These are phyloP conservation scores for Cladophialophora bantiana DNA, from an alignment of 2,329 filamentous ascomycete genomes.

Conservation along the genomic window DNA sequence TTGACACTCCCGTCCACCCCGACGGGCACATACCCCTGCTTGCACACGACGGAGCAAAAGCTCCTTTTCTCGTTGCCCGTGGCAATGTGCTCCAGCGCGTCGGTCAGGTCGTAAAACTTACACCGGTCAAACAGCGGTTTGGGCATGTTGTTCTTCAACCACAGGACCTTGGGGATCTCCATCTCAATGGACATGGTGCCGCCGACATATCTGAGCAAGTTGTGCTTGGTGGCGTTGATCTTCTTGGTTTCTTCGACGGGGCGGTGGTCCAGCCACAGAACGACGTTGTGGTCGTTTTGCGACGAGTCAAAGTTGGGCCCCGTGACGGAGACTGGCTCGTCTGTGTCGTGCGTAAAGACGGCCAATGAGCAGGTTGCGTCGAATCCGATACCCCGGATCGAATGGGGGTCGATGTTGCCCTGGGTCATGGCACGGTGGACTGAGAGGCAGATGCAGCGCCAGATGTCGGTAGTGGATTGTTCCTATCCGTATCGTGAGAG, in stretches of 20 bases:
- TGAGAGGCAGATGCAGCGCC: conserved; percentile 89
- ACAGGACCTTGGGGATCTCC: conserved; percentile 98
- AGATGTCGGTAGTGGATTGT: conserved; percentile 98
- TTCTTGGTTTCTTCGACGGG: conserved; percentile 88
- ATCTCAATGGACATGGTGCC: conserved; percentile 99
- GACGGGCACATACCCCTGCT: conserved; percentile 96
- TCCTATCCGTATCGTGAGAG: conserved; percentile 62
- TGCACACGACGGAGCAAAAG: conserved; percentile 96
- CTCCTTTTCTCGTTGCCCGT: conserved; percentile 91
- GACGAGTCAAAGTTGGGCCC: conserved; percentile 82
- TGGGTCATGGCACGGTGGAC: conserved; percentile 83
- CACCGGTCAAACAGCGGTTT: conserved; percentile 86
- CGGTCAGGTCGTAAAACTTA: conserved; percentile 95
- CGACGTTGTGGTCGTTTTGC: conserved; percentile 88
- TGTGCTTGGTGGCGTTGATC: conserved; percentile 92
- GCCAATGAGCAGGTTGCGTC: conserved; percentile 98
- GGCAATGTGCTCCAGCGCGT: conserved; percentile 91
- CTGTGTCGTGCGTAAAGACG: conserved; percentile 86
- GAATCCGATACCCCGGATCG: conserved; percentile 90
- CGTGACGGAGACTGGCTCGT: conserved; percentile 90
- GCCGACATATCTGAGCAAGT: conserved; percentile 92
- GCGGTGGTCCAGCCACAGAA: conserved; percentile 96
- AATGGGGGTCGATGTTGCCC: conserved; percentile 75
- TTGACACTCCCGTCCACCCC: conserved; percentile 96
- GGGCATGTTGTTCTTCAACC: conserved; percentile 99